Evolutionary conservation across 768 basidiomycete genomes (phyloP), one percentile per base, ranked within the genome.

Genomic region (Pulveroboletus sp.): DNA sequence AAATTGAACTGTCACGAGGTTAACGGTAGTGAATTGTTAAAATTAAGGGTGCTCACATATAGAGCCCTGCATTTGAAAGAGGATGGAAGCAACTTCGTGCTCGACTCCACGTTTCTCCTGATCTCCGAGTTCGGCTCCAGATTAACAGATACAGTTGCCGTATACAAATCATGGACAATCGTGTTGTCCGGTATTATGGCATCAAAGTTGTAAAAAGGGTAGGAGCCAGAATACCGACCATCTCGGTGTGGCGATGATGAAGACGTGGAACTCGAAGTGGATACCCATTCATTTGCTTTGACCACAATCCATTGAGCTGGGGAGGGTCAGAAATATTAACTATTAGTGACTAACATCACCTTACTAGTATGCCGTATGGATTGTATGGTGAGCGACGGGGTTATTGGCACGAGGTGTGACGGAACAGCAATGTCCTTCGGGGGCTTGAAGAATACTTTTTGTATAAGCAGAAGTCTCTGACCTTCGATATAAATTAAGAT

Each of bases 91-190:
- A 36, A 39, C 36, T 57, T 57, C 47, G 59, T 35, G 22, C 26
- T 26, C 7, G 39, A 42, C 29, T 48, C 46, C 1, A 57, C 51
- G 23, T 40, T 43, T 39, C 3, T 59, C 12, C 24, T 48, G 11
- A 57, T 47, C 30, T 49, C 47, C 11, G 56, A 45, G 12, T 54
- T 35, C 6, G 29, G 14, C 12, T 12, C 6, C 7, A 49, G 27
- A 39, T 45, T 23, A 29, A 57, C 51, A 9, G 5, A 13, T 9
- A 14, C 37, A 14, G 8, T 30, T 39, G 56, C 56, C 0, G 35
- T 57, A 17, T 57, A 57, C n/a, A 57, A 30, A 27, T 55, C 54
- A 56, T 55, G 48, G 10, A 10, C 38, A 17, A 55, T 23, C 8
- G 22, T 17, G 10, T 54, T 48, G 5, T 26, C 43, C 16, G 34